These are phyloP conservation scores for Wolfiporia cocos DNA, from an alignment of 1,284 basidiomycete genomes.

Conservation along the genomic window DNA sequence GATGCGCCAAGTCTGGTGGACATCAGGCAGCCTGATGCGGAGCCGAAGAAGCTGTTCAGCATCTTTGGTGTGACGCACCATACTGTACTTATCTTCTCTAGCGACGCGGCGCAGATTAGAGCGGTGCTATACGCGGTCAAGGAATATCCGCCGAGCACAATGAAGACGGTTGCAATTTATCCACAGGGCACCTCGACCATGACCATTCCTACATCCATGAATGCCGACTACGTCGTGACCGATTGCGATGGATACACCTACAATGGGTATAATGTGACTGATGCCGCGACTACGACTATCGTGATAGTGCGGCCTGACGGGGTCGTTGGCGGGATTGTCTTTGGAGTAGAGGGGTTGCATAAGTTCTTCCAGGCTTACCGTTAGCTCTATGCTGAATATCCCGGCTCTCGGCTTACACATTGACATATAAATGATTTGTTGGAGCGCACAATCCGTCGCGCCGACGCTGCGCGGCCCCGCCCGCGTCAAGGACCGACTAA, in stretches of 20 bases:
- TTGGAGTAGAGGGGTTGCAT: neutral
- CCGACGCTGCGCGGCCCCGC: too few relatives aligned
- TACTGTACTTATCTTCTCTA: constrained; percentile 22
- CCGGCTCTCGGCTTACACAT: too few relatives aligned
- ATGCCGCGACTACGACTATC: neutral
- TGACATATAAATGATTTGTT: too few relatives aligned
- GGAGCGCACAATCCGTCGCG: too few relatives aligned
- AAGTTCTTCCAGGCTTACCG: neutral
- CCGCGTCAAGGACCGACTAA: too few relatives aligned
- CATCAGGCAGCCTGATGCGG: constrained; percentile 4
- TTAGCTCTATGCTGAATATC: too few relatives aligned
- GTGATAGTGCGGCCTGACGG: neutral
- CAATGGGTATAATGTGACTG: constrained; percentile 13
- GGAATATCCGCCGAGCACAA: neutral
- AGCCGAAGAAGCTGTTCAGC: constrained; percentile 18
- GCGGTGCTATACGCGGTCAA: neutral
- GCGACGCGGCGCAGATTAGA: neutral
- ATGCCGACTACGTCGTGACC: constrained; percentile 2
- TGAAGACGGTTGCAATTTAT: neutral
- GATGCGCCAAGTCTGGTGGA: constrained; percentile 31
- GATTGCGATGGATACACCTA: constrained; percentile 17
- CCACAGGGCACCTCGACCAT: neutral
- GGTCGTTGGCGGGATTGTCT: neutral
- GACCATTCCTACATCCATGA: neutral
- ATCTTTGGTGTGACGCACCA: constrained; percentile 18